A percentile compares a stretch with the other conserved stretches of the same genome.
Evolutionary conservation across 306 rosid genomes (phyloP).

Genomic region (Rosa chinensis): DNA sequence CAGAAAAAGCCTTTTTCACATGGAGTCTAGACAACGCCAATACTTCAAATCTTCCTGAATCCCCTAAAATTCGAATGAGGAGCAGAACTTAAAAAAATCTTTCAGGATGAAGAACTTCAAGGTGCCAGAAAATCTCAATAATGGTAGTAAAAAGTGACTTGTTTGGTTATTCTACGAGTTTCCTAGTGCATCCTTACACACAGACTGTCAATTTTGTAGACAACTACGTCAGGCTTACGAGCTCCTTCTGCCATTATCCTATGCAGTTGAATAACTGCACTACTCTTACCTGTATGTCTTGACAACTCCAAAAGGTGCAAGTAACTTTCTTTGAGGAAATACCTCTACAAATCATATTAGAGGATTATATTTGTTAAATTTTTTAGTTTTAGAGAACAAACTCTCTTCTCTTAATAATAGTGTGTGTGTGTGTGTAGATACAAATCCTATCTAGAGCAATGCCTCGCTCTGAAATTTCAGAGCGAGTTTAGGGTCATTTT

Average conservation of each 20-base stretch:
- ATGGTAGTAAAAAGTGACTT: not conserved
- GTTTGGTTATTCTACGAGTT: not conserved
- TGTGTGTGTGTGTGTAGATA: too few species aligned
- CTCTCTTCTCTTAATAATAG: too few species aligned
- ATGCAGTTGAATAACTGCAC: not conserved
- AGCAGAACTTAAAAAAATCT: not conserved
- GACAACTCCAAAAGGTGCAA: not conserved
- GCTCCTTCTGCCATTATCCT: not conserved
- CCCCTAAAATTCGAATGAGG: not conserved
- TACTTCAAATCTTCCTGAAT: not conserved
- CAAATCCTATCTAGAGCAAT: too few species aligned
- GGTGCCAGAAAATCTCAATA: not conserved
- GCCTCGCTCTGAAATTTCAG: too few species aligned
- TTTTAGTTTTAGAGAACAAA: too few species aligned
- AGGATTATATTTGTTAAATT: too few species aligned
- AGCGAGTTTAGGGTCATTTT: too few species aligned
- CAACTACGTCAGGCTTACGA: not conserved
- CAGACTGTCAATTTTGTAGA: too few species aligned
- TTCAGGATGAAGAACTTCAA: not conserved
- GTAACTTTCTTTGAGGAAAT: not conserved
- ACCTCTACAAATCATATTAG: not conserved
- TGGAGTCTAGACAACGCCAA: not conserved
- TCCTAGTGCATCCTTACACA: not conserved
- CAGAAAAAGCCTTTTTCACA: not conserved
- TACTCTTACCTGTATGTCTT: not conserved